Base-by-base conservation (phyloP, 2,329 filamentous ascomycete genomes). In the Graphilbum fragrans region DNA sequence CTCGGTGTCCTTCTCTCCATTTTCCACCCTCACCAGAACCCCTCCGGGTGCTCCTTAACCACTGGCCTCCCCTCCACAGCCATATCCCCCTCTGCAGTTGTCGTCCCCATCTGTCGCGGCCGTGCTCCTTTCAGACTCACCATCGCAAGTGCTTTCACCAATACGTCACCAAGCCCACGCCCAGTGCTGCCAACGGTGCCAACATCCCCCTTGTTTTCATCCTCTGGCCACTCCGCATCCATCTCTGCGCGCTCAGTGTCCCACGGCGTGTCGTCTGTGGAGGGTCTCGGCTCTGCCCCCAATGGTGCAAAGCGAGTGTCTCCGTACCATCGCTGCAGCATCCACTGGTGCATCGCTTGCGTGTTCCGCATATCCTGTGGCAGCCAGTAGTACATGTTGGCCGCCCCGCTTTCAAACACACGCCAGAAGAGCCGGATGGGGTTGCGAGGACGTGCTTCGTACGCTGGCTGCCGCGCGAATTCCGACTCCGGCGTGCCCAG, bases 371-470 rank as follows among this genome's bases (percentile, higher is more conserved):
- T 22, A 1, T 42, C n/a, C 11, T 8, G 7, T 9, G 48, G 48
- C 14, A 50, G 33, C 48, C 48, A 50, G 21, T 44, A 42, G 37
- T 44, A 45, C 45, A 50, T 45, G 34, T 45, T 49, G 17, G 39
- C 18, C 0, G 35, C 42, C 1, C 47, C 47, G 34, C 47, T 50
- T 4, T 41, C 43, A 22, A 44, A 46, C 9, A 47, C 43, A 17
- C 41, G 20, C 48, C 48, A 50, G 11, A 50, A 50, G 1, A 47
- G 32, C 1, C 35, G 21, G 10, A 50, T 47, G 1, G 48, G 48
- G 22, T 41, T 50, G 22, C 25, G 38, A 7, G 48, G 48, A 6
- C 47, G 41, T 18, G 35, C 41, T 23, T 47, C 44, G 17, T 27
- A 21, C 5, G 29, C 17, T 3, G 41, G 35, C 22, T 38, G 43